phyloP scores from a whole-genome alignment of 495 filamentous ascomycete genomes.

The Aspergillus avenaceus region DNA sequence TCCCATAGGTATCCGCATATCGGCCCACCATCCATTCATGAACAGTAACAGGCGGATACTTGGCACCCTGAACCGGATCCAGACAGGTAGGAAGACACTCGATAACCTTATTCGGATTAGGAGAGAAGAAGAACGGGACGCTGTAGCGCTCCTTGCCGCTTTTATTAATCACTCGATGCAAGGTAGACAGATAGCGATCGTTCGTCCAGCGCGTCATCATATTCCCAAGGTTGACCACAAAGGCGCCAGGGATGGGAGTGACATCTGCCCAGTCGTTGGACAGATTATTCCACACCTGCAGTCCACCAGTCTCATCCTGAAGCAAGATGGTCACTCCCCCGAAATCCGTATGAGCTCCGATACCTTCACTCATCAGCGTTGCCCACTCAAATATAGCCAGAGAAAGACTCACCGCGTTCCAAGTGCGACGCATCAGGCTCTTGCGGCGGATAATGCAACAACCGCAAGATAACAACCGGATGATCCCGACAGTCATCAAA shows the following conservation, averaged over 20 bases:
- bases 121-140: conserved; percentile 28
- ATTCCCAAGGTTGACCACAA: conserved; percentile 48
- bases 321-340: conserved; percentile 44
- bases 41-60: conserved; percentile 23
- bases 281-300: conserved; percentile 39
- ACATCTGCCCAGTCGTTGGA: conserved; percentile 28
- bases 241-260: conserved; percentile 29
- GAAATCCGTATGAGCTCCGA: conserved; percentile 52
- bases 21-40: conserved; percentile 20
- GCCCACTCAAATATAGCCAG: not conserved
- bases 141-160: conserved; percentile 22
- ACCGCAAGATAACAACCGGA: conserved; percentile 30
- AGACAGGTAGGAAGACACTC: conserved; percentile 20
- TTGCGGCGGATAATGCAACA: conserved; percentile 48
- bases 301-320: conserved; percentile 32
- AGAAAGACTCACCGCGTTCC: conserved; percentile 16
- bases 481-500: conserved; percentile 36
- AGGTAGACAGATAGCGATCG: conserved; percentile 22
- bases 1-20: conserved; percentile 24
- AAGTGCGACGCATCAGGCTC: conserved; percentile 19
- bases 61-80: conserved; percentile 6
- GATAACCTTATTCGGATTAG: conserved; percentile 19
- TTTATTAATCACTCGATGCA: conserved; percentile 30
- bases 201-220: conserved; percentile 33
- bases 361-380: conserved; percentile 15